phyloP scores from a whole-genome alignment of 2,329 filamentous ascomycete species.

The Lizonia empirigonia region DNA sequence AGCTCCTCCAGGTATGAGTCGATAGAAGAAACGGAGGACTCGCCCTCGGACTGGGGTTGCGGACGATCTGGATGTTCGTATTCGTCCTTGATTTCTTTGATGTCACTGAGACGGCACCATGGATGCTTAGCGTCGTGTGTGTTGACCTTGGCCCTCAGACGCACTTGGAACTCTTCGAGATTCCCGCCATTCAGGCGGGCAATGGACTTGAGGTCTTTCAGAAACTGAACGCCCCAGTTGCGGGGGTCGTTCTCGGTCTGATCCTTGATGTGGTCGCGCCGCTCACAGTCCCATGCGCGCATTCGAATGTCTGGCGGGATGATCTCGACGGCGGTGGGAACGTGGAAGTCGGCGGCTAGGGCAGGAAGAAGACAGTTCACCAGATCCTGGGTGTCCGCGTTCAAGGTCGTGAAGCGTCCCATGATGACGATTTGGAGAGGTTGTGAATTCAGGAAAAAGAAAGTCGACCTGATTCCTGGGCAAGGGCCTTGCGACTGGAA shows the following conservation, averaged over 20 bases:
- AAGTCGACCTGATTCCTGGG: neutral
- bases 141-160: conserved; percentile 33
- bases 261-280: conserved; percentile 42
- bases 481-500: neutral
- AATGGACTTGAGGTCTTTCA: conserved; percentile 42
- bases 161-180: conserved; percentile 32
- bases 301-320: conserved; percentile 46
- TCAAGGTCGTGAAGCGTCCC: conserved; percentile 43
- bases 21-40: conserved; percentile 27
- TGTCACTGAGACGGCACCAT: conserved; percentile 39
- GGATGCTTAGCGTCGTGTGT: conserved; percentile 38
- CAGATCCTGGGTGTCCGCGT: conserved; percentile 39
- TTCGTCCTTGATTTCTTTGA: conserved; percentile 39
- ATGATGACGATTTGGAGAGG: conserved; percentile 16
- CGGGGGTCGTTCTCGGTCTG: conserved; percentile 43
- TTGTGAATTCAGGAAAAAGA: neutral
- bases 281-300: conserved; percentile 45
- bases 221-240: conserved; percentile 47
- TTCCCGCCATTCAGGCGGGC: conserved; percentile 36
- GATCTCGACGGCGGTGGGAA: conserved; percentile 32
- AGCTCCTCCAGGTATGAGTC: conserved; percentile 42
- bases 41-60: conserved; percentile 10
- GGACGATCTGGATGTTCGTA: conserved; percentile 30
- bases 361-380: conserved; percentile 40
- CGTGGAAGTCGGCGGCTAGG: conserved; percentile 33